These are phyloP conservation scores for Phytopythium vexans DNA, from an alignment of 352 stramenopile species.

Conservation along the genomic window DNA sequence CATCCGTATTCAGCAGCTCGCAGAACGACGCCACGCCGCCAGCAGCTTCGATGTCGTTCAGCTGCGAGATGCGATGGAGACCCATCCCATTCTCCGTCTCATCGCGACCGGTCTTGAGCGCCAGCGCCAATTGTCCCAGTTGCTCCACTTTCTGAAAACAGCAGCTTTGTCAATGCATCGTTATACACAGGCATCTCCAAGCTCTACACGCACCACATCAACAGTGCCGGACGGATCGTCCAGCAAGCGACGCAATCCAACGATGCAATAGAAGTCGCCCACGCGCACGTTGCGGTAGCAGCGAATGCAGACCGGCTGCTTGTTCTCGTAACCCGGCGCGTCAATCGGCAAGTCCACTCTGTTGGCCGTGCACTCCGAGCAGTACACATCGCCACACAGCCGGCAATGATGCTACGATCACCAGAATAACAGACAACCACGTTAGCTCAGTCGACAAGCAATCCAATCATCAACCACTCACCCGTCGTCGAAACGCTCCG, in stretches of 20 bases:
- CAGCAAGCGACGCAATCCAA: slow-evolving; percentile 57
- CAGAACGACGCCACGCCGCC: slow-evolving; percentile 74
- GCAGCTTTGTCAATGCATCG: background rate
- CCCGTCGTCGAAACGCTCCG: slow-evolving; percentile 64
- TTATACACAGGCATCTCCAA: background rate
- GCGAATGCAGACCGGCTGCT: slow-evolving; percentile 67
- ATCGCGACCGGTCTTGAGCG: slow-evolving; percentile 52
- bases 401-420: slow-evolving; percentile 58
- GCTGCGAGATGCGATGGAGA: slow-evolving; percentile 65
- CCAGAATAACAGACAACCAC: slow-evolving; percentile 2
- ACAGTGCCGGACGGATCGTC: slow-evolving; percentile 33
- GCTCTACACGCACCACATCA: slow-evolving; percentile 23
- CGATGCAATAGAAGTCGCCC: slow-evolving; percentile 72
- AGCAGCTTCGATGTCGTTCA: slow-evolving; percentile 84
- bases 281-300: slow-evolving; percentile 72
- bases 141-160: slow-evolving; percentile 60
- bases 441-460: background rate
- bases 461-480: slow-evolving; percentile 12
- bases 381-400: slow-evolving; percentile 74
- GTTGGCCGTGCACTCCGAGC: slow-evolving; percentile 69
- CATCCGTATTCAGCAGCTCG: slow-evolving; percentile 49
- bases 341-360: slow-evolving; percentile 67
- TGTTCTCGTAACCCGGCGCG: slow-evolving; percentile 53
- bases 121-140: slow-evolving; percentile 52
- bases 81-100: slow-evolving; percentile 69